Conservation (phyloP, 352 stramenopile species). For the Saprolegnia diclina region DNA sequence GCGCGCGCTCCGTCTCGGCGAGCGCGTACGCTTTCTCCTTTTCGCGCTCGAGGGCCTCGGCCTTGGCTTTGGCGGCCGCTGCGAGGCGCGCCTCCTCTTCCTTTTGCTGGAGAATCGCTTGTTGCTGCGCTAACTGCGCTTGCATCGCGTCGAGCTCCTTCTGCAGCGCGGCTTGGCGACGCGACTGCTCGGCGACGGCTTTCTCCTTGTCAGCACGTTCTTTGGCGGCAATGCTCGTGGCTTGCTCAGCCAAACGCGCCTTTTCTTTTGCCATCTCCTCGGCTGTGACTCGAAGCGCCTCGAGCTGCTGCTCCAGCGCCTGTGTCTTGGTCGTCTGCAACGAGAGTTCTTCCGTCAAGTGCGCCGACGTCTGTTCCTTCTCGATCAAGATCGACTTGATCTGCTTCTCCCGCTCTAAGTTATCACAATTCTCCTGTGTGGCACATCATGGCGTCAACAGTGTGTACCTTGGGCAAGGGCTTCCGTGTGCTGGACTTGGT, state of each 20-base stretch:
- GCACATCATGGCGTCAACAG: neutral
- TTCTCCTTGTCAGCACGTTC: slow-evolving; percentile 4
- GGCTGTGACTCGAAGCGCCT: neutral
- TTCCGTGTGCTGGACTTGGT: slow-evolving; percentile 14
- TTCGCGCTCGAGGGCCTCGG: slow-evolving; percentile 40
- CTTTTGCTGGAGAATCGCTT: slow-evolving; percentile 40
- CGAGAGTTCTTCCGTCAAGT: slow-evolving; percentile 13
- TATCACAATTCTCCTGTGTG: neutral
- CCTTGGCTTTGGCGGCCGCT: slow-evolving; percentile 11
- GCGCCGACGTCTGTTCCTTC: slow-evolving; percentile 23
- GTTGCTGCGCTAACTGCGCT: slow-evolving; percentile 53
- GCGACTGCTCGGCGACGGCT: slow-evolving; percentile 11
- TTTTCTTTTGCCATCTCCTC: slow-evolving; percentile 16
- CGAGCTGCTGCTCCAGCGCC: slow-evolving; percentile 19
- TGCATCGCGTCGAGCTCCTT: slow-evolving; percentile 29
- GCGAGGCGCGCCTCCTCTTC: slow-evolving; percentile 10
- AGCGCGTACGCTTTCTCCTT: slow-evolving; percentile 56
- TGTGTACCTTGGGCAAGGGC: slow-evolving; percentile 5
- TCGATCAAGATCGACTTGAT: slow-evolving; percentile 22
- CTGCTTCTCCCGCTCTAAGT: slow-evolving; percentile 17
- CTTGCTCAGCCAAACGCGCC: neutral
- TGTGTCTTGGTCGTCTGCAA: slow-evolving; percentile 15
- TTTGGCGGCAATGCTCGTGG: slow-evolving; percentile 13
- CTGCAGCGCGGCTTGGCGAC: slow-evolving; percentile 4
- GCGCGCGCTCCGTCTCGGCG: slow-evolving; percentile 50